Evolutionary conservation across 169 alveolate genomes (phyloP), one percentile per base, ranked within the genome.

Genomic region (Eimeria necatrix): DNA sequence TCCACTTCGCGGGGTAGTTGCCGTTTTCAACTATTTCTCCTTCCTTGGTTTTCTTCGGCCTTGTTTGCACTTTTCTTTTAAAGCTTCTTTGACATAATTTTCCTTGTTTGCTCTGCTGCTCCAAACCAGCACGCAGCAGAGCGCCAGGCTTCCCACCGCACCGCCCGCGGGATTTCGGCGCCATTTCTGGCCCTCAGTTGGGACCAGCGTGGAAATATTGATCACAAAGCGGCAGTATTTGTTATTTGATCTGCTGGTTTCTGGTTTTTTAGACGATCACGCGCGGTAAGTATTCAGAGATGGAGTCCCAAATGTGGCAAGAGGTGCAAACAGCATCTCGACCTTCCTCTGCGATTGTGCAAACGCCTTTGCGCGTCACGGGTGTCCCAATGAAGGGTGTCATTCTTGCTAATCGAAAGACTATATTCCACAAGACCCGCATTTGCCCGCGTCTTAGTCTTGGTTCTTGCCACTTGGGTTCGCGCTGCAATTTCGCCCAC

Each of bases 311-410:
- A 24, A 16, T 52, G 18, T 81, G 90, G 90, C 90, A 81, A 52
- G 64, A 81, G 73, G 52, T 81, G 53, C 90, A 81, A 51, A 71
- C 52, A 8, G 74, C 52, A 53, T 71, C 51, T 32, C 64, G n/a
- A 4, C 87, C 64, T 16, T 68, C 81, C 52, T 49, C 61, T 46
- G 86, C 32, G 0, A 60, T 60, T 51, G 53, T 52, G 14, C 56
- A 70, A 24, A 3, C 90, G 8, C 52, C 90, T 22, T 71, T 81
- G 7, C 74, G 73, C 20, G 53, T 81, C 4, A 24, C 24, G 18
- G 93, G 64, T 46, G 93, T 89, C 70, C 94, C 94, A 22, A 49
- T 73, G 94, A 89, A 89, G 24, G 88, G 94, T 59, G 83, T 89
- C 14, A 89, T 89, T 56, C 88, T 89, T 20, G 94, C 94, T 22